A percentile compares a stretch with the other conserved stretches of the same genome.
Conservation (phyloP, 2,329 filamentous ascomycete species). For the Colletotrichum magnum region DNA sequence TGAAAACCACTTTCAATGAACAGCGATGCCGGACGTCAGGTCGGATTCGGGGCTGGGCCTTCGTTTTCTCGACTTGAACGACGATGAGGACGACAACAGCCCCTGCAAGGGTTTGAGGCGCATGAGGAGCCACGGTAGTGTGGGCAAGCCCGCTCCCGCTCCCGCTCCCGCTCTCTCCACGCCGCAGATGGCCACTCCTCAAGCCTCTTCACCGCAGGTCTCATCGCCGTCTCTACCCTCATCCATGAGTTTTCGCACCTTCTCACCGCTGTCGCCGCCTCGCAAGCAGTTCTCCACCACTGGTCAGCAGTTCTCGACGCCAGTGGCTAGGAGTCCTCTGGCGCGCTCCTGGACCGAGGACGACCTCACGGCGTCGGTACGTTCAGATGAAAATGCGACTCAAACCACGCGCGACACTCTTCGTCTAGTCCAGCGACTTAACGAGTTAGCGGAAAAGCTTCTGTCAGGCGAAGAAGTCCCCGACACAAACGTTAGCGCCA, state of each 20-base stretch:
- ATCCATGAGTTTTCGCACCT: conserved; percentile 47
- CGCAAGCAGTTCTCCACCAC: conserved; percentile 47
- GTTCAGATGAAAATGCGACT: conserved; percentile 34
- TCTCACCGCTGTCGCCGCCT: conserved; percentile 51
- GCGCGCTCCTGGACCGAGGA: conserved; percentile 39
- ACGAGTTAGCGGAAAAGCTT: conserved; percentile 56
- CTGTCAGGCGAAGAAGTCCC: conserved; percentile 51
- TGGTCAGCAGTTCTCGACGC: conserved; percentile 45
- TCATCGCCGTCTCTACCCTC: conserved; percentile 44
- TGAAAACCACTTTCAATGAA: conserved; percentile 35
- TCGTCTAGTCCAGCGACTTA: conserved; percentile 53
- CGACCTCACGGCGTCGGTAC: conserved; percentile 39
- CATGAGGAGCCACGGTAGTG: conserved; percentile 27
- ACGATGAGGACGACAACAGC: conserved; percentile 38
- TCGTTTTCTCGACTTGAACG: conserved; percentile 40
- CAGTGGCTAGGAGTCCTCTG: conserved; percentile 41
- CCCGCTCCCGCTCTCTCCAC: conserved; percentile 6
- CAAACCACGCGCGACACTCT: conserved; percentile 57
- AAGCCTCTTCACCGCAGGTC: conserved; percentile 42
- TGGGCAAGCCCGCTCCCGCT: conserved; percentile 8
- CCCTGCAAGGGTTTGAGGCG: conserved; percentile 38
- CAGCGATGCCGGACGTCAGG: conserved; percentile 37
- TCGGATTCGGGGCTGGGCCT: conserved; percentile 42
- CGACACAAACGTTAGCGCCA: conserved; percentile 51
- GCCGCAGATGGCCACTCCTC: conserved; percentile 24